Evolutionary conservation across 345 rosid species (phyloP), one percentile per base, ranked within the genome.

Genomic region (Carallia pectinifolia): DNA sequence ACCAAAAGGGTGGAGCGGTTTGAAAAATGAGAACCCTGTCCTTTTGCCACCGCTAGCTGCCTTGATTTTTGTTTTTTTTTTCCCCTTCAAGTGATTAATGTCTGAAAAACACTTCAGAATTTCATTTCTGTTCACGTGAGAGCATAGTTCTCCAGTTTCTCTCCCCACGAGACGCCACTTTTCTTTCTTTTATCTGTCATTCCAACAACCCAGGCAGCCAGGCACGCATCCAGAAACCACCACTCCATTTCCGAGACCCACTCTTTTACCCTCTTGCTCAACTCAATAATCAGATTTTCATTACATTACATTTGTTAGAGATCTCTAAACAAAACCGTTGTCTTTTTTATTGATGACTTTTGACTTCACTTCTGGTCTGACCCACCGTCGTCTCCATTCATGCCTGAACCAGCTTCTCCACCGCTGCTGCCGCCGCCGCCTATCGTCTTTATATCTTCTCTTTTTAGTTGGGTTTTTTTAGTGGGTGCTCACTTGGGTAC

Each of bases 121-220:
- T 33, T 2, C 54, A 27, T 50, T 55, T 62, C 54, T 39, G 54
- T 77, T 80, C 81, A 80, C 85, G 87, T 80, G 84, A 76, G 67
- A 56, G 53, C 69, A 34, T 16, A 44, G 10, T 7, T 19, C n/a
- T 60, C 31, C 30, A 2, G 19, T 30, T 53, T 17, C 66, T 36
- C 15, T 9, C 6, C 36, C 12, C 12, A 37, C 59, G 74, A 2
- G 15, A 8, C 29, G 7, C 62, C 6, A 1, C 1, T 39, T 23
- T 23, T 37, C 27, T 38, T 23, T 23, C 23, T 17, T 2, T 39
- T 18, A 9, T 8, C 13, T 3, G 39, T 23, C 15, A 12, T 59
- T 58, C 71, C 77, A 12, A 58, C 4, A 67, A 48, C 69, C 79
- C 10, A 75, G 69, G 70, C 77, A 60, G 19, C 7, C 40, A 5